These are phyloP conservation scores for Fagopyrum homotropicum DNA, from an alignment of 148 eudicot genomes.

Conservation along the genomic window DNA sequence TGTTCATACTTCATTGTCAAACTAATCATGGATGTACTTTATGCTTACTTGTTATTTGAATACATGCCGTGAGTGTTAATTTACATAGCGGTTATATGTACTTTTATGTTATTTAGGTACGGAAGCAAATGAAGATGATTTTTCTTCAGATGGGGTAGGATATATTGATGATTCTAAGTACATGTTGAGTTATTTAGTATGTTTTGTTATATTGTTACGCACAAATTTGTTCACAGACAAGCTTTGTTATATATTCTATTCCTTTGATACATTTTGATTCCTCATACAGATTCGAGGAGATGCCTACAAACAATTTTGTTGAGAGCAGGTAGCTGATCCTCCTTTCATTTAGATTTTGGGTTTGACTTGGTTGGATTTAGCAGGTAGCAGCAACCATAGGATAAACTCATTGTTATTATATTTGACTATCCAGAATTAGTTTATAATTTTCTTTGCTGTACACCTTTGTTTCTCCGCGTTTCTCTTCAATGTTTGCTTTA, in stretches of 20 bases:
- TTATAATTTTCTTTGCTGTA: neutral
- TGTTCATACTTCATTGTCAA: neutral
- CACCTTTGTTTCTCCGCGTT: neutral
- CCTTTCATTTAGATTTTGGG: neutral
- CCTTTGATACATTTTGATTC: slow-evolving; percentile 11
- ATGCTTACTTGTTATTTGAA: neutral
- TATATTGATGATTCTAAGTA: neutral
- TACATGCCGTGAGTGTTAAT: neutral
- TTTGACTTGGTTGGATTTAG: neutral
- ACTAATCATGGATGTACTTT: neutral
- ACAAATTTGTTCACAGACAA: neutral
- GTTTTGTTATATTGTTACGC: neutral
- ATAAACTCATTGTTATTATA: neutral
- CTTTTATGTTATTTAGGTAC: slow-evolving; percentile 39
- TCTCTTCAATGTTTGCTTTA: neutral
- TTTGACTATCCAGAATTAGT: neutral
- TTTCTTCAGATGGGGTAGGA: slow-evolving; percentile 85
- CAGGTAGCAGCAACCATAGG: neutral
- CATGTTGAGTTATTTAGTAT: slow-evolving; percentile 2
- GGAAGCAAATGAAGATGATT: slow-evolving; percentile 73
- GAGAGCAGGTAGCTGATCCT: slow-evolving; percentile 73
- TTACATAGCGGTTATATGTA: neutral
- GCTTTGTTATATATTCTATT: neutral
- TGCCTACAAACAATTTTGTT: slow-evolving; percentile 83
- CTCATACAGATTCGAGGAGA: slow-evolving; percentile 82